These are phyloP conservation scores for Cucumis hystrix DNA, from an alignment of 306 rosid genomes.

Conservation along the genomic window DNA sequence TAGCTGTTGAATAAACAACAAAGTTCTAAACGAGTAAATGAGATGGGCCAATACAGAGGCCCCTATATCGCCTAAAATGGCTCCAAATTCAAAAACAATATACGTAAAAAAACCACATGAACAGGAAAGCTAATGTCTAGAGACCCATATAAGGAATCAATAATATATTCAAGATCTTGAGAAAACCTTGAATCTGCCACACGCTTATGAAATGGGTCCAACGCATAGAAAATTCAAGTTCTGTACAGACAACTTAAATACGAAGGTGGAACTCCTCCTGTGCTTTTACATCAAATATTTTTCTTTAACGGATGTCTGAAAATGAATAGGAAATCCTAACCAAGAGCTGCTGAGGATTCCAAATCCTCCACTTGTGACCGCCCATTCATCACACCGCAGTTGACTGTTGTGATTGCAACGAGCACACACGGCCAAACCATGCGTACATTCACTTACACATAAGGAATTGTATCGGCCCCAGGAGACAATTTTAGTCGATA, in stretches of 20 bases:
- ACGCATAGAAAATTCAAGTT: neutral
- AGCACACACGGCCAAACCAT: neutral
- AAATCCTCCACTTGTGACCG: neutral
- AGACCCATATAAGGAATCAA: neutral
- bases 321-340: neutral
- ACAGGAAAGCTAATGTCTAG: neutral
- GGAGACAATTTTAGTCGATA: neutral
- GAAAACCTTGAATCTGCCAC: neutral
- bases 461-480: neutral
- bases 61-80: neutral
- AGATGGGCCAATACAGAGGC: neutral
- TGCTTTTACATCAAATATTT: neutral
- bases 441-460: neutral
- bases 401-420: neutral
- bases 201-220: neutral
- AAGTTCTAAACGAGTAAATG: constrained; percentile 13
- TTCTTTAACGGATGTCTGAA: neutral
- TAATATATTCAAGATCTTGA: neutral
- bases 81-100: neutral
- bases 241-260: neutral
- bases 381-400: neutral
- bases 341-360: neutral
- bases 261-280: neutral
- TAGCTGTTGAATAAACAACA: constrained; percentile 40
- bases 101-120: neutral